Conservation (phyloP, 2,329 filamentous ascomycete genomes). For the Arthroderma sp. region DNA sequence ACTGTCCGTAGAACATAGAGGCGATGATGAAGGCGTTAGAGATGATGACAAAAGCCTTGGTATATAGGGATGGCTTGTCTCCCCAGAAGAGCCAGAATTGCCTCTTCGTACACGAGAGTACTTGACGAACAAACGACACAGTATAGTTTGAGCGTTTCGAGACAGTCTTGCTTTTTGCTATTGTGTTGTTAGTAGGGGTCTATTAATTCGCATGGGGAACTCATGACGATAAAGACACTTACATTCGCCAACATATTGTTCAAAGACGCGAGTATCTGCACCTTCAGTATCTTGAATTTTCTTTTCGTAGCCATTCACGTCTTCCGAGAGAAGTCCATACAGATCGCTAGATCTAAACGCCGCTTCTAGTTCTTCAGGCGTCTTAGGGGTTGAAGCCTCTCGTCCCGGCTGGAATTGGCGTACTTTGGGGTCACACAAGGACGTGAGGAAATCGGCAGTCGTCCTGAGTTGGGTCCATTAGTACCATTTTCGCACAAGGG, state of each 20-base stretch:
- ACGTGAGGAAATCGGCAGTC: constrained; percentile 65
- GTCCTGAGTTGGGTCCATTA: constrained; percentile 43
- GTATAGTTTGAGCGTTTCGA: constrained; percentile 58
- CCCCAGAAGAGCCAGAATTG: constrained; percentile 63
- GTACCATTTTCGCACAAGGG: too few relatives aligned
- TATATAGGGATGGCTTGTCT: constrained; percentile 58
- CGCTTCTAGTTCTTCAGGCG: neutral
- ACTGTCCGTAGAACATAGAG: constrained; percentile 68
- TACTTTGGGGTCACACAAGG: constrained; percentile 46
- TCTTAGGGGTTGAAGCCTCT: constrained; percentile 40
- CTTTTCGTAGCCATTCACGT: constrained; percentile 33
- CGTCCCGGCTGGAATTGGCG: neutral
- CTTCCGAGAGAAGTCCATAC: constrained; percentile 27
- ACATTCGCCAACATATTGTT: constrained; percentile 35
- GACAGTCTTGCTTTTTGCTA: constrained; percentile 16
- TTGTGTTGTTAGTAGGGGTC: neutral
- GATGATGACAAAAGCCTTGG: constrained; percentile 52
- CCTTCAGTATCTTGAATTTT: constrained; percentile 34
- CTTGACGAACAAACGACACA: constrained; percentile 60
- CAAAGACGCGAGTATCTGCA: constrained; percentile 27
- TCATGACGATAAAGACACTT: too few relatives aligned
- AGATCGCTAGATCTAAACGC: constrained; percentile 34
- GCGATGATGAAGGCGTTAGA: constrained; percentile 64
- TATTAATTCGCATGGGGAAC: constrained; percentile 13
- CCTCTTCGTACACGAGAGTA: constrained; percentile 65